phyloP scores from a whole-genome alignment of 257 asterid genomes.

The Nicotiana tabacum region DNA sequence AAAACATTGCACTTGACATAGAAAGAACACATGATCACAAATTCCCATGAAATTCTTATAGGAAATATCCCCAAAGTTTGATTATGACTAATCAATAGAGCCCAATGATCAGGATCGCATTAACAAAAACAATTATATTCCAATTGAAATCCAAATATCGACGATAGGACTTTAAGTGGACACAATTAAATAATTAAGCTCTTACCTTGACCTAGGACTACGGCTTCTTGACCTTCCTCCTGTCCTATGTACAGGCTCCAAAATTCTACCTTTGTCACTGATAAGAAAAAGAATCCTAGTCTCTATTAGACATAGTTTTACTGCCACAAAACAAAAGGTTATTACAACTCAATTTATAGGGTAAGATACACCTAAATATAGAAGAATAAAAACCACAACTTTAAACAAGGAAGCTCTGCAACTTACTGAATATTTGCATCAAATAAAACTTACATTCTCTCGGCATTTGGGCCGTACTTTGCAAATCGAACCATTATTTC shows the following conservation, averaged over 20 bases:
- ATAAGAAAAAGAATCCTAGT: not conserved
- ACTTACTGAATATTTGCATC: not conserved
- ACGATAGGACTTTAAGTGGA: not conserved
- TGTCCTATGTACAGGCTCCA: constrained; percentile 65
- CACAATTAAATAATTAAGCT: not conserved
- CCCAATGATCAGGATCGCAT: not conserved
- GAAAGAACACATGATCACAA: not conserved
- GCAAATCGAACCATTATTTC: constrained; percentile 99
- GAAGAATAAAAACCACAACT: not conserved
- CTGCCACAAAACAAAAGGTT: not conserved
- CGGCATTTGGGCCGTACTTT: constrained; percentile 96
- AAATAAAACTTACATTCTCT: constrained; percentile 56
- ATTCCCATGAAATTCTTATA: not conserved
- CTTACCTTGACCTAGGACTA: constrained; percentile 87
- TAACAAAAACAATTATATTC: not conserved
- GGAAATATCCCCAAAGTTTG: not conserved
- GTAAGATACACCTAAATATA: not conserved
- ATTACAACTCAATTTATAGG: not conserved
- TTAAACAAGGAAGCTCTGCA: not conserved
- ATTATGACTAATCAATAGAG: not conserved
- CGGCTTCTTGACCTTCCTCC: constrained; percentile 80
- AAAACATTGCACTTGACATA: not conserved
- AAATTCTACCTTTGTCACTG: constrained; percentile 81
- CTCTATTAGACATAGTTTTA: not conserved
- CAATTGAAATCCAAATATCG: not conserved